Percentiles rank a stretch among this genome's conserved stretches.
These are phyloP conservation scores for Diaporthe sp. DNA, from an alignment of 2,329 filamentous ascomycete genomes.

Conservation along the genomic window DNA sequence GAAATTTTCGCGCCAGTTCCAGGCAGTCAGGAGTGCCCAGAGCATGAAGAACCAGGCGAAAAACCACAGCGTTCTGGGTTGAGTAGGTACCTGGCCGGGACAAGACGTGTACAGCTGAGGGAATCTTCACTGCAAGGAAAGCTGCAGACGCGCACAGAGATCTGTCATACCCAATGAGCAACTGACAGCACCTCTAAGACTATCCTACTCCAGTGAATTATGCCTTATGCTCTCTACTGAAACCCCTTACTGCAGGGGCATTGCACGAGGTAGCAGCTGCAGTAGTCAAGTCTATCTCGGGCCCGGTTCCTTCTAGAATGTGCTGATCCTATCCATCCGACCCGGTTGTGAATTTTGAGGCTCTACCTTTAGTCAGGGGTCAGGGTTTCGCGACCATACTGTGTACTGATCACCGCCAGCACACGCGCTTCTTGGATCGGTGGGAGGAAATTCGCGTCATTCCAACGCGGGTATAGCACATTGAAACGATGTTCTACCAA, in stretches of 20 bases:
- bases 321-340: background rate
- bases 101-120: no score
- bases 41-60: background rate
- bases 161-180: background rate
- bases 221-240: background rate
- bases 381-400: background rate
- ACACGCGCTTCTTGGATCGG: background rate
- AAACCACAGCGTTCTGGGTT: background rate
- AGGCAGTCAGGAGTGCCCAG: background rate
- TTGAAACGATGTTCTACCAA: background rate
- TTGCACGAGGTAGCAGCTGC: background rate
- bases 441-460: no score
- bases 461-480: no score
- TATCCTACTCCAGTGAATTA: background rate
- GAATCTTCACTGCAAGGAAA: background rate
- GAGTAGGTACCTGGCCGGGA: background rate
- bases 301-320: background rate
- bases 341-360: no score
- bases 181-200: background rate
- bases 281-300: background rate
- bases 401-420: background rate
- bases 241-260: background rate
- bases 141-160: background rate
- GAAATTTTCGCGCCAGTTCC: background rate
- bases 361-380: no score